Percentiles rank a stretch among this genome's conserved stretches.
Conservation (phyloP, 2,329 filamentous ascomycete species). For the Canariomyces notabilis region DNA sequence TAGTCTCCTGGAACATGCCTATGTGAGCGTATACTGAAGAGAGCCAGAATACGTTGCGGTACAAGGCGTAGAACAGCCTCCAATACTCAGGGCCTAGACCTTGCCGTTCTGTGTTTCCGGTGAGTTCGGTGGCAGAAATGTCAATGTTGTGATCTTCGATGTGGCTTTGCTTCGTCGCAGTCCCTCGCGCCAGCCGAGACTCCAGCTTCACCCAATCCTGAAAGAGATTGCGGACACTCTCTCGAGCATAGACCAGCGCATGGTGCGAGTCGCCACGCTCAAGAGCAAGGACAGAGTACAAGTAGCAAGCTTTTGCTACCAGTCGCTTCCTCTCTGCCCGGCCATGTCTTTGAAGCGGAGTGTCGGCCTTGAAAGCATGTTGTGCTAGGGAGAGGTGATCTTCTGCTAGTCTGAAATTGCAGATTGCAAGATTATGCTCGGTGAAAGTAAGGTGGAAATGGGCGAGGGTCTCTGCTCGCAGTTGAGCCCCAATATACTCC, state of each 20-base stretch:
- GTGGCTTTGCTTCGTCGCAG: constrained; percentile 5
- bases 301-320: constrained; percentile 54
- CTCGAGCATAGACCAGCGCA: constrained; percentile 53
- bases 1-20: constrained; percentile 80
- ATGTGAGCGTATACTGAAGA: constrained; percentile 76
- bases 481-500: constrained; percentile 36
- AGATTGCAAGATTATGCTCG: constrained; percentile 67
- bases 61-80: constrained; percentile 69
- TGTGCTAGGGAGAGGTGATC: constrained; percentile 39
- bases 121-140: constrained; percentile 26
- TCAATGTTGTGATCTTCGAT: constrained; percentile 27
- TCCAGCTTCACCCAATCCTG: constrained; percentile 53
- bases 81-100: constrained; percentile 67
- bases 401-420: constrained; percentile 58
- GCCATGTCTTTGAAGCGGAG: constrained; percentile 16
- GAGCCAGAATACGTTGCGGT: constrained; percentile 66
- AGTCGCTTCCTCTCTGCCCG: constrained; percentile 42
- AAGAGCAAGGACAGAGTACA: constrained; percentile 62
- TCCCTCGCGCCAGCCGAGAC: constrained; percentile 26
- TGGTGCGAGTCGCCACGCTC: constrained; percentile 55
- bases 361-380: constrained; percentile 29
- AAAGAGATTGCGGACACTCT: constrained; percentile 51
- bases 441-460: constrained; percentile 65
- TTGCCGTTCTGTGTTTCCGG: constrained; percentile 23
- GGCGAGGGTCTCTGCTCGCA: constrained; percentile 38